A percentile compares a stretch with the other conserved stretches of the same genome.
Evolutionary conservation across 1,284 basidiomycete species (phyloP).

Genomic region (Cryptococcus neoformans): DNA sequence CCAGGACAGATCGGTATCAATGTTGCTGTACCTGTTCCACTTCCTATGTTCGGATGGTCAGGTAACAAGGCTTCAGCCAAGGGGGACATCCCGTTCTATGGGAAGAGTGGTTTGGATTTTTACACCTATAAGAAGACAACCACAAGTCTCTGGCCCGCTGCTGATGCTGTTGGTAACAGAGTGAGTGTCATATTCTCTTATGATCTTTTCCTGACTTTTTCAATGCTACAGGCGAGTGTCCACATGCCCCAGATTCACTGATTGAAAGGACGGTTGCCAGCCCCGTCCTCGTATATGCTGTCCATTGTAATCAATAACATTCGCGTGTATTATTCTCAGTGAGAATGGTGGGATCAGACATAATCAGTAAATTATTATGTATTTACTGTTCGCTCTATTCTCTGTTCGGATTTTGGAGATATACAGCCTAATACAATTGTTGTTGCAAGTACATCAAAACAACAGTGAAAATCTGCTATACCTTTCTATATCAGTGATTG

Average conservation of each 20-base stretch:
- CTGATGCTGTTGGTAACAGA: constrained; percentile 38
- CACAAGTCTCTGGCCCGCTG: constrained; percentile 44
- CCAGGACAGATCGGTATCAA: constrained; percentile 95
- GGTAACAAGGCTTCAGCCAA: constrained; percentile 68
- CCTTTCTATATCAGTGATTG: not conserved
- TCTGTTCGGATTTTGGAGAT: too few relatives aligned
- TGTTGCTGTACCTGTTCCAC: constrained; percentile 78
- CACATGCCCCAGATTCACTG: constrained; percentile 45
- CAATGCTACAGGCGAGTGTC: constrained; percentile 23
- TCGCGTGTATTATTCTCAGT: too few relatives aligned
- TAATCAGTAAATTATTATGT: too few relatives aligned
- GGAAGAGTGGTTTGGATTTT: constrained; percentile 56
- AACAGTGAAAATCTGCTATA: too few relatives aligned
- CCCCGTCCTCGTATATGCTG: not conserved
- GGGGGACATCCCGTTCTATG: constrained; percentile 88
- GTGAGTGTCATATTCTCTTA: constrained; percentile 15
- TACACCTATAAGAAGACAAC: constrained; percentile 44
- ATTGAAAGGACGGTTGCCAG: not conserved
- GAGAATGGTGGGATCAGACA: too few relatives aligned
- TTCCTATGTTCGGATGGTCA: constrained; percentile 66
- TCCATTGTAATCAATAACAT: not conserved
- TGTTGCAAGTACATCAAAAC: too few relatives aligned
- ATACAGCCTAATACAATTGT: too few relatives aligned
- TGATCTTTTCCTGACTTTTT: not conserved
- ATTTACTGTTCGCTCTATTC: too few relatives aligned